Percentiles rank a stretch among this genome's conserved stretches.
phyloP scores from a whole-genome alignment of 148 eudicot species.

The Amaranthus hypochondriacus region DNA sequence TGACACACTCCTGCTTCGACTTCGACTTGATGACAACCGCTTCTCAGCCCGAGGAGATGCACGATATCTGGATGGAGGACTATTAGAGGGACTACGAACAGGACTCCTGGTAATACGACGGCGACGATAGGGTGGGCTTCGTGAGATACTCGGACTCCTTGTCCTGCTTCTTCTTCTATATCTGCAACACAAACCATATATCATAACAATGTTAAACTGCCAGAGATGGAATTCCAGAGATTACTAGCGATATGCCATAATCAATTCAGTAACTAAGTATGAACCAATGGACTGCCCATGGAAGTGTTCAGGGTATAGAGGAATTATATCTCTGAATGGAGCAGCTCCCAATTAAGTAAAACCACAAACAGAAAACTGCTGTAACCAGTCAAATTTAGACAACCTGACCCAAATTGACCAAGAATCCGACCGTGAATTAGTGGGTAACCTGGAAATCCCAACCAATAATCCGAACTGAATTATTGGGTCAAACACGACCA shows the following conservation, averaged over 20 bases:
- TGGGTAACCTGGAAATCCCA: too few species aligned
- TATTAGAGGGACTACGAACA: slow-evolving; percentile 56
- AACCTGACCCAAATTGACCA: too few species aligned
- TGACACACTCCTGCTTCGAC: slow-evolving; percentile 45
- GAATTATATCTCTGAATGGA: too few species aligned
- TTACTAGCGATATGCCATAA: too few species aligned
- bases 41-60: slow-evolving; percentile 52
- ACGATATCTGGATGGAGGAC: slow-evolving; percentile 45
- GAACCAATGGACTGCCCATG: too few species aligned
- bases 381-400: too few species aligned
- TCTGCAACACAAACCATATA: slow-evolving; percentile 29
- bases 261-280: too few species aligned
- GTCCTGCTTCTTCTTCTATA: slow-evolving; percentile 74
- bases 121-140: slow-evolving; percentile 68
- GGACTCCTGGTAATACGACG: slow-evolving; percentile 64
- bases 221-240: neutral
- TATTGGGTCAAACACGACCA: too few species aligned
- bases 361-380: neutral
- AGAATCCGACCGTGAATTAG: too few species aligned
- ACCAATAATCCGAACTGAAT: too few species aligned
- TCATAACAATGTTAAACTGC: neutral
- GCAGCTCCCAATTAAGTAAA: neutral
- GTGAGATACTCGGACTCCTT: slow-evolving; percentile 57
- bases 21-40: slow-evolving; percentile 37
- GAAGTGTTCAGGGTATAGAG: too few species aligned